Evolutionary conservation across 495 filamentous ascomycete species (phyloP), one percentile per base, ranked within the genome.

Genomic region (Podospora anserina): DNA sequence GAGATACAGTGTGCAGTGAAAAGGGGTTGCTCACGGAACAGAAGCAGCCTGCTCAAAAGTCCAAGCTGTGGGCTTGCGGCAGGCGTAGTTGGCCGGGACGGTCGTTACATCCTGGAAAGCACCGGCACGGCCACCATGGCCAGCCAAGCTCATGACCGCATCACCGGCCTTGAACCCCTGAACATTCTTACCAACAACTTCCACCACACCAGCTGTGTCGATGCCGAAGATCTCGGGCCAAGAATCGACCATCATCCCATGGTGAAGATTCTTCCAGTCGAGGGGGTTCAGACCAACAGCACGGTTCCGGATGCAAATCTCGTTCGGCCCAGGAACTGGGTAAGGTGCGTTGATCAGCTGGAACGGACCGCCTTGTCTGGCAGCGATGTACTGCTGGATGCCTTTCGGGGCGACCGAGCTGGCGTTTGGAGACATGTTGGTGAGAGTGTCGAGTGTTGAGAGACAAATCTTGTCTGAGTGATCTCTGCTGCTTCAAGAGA

Each of bases 161-260:
- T 83, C 82, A 20, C 82, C 82, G 39, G 72, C 34, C 64, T 77
- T 74, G 55, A 79, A 70, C 9, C 56, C 58, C 18, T 70, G 73
- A 19, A 80, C 78, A 4, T 72, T 68, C 13, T 69, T 65, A 19
- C 75, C 75, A 55, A 28, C 57, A 15, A 60, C 65, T 15, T 61
- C 65, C 18, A 67, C 65, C 2, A 78, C 79, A 23, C 89, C 89
- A 1, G 84, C 79, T 26, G 86, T 74, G 69, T 90, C 89, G 1
- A 72, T 72, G 44, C 88, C 87, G 2, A 88, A 74, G 59, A 87
- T 77, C 27, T 73, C 68, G 0, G 87, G 87, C 59, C 83, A 87
- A 1, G 75, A 76, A 3, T 74, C 67, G 59, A 68, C 65, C 30
- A 61, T 74, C 74, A 61, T 77, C 30, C 74, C 76, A 3, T 32